phyloP scores from a whole-genome alignment of 345 rosid species.

The Leavenworthia alabamica region DNA sequence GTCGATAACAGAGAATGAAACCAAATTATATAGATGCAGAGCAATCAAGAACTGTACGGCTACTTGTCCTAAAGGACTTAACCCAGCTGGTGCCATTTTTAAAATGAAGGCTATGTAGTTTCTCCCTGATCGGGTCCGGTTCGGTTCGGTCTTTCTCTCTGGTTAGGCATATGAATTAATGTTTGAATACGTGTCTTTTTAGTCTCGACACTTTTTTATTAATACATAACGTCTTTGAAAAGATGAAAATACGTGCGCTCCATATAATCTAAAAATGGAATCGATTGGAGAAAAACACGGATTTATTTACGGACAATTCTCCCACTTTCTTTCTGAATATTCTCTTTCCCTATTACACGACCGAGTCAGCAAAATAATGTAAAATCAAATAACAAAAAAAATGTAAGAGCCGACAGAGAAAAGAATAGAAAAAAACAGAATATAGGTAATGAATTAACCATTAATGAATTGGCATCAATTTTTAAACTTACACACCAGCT shows the following conservation, averaged over 20 bases:
- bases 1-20: constrained; percentile 48
- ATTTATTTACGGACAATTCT: constrained; percentile 21
- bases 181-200: constrained; percentile 13
- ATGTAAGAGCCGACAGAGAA: not conserved
- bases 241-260: constrained; percentile 26
- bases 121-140: constrained; percentile 12
- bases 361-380: constrained; percentile 4
- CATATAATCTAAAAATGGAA: constrained; percentile 20
- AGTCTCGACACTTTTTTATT: not conserved
- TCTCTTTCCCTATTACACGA: constrained; percentile 15
- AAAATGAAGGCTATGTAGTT: constrained; percentile 51
- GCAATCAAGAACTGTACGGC: constrained; percentile 53
- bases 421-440: not conserved
- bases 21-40: constrained; percentile 52
- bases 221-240: not conserved
- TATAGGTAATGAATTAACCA: constrained; percentile 1
- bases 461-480: constrained; percentile 14
- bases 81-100: constrained; percentile 51
- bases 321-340: constrained; percentile 25
- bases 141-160: not conserved
- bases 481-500: constrained; percentile 22
- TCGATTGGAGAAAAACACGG: constrained; percentile 17
- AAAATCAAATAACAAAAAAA: not conserved
- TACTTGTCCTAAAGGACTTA: constrained; percentile 57
- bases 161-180: not conserved